Evolutionary conservation across 768 basidiomycete genomes (phyloP), one percentile per base, ranked within the genome.

Genomic region (Trametes maxima): DNA sequence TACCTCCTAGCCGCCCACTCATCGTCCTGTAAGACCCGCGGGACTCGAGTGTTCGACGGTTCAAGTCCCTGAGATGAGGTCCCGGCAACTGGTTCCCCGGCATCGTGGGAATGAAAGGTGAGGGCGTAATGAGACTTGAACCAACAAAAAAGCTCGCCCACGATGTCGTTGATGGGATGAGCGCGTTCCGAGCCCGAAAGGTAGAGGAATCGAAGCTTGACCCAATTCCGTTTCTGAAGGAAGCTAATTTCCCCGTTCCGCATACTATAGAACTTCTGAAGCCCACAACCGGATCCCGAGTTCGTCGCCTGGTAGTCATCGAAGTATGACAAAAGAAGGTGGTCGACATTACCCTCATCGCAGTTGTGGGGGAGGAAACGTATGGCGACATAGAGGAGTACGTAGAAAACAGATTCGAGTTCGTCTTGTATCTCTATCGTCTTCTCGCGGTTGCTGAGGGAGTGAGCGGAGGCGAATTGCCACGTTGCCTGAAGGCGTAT

Each of bases 301-400:
- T 17, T 1, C 13, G 33, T 50, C 2, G 0, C n/a, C 8, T 50
- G 11, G 28, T 14, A 44, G 42, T 44, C 40, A 16, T 54, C 53
- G 53, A 54, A 54, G 17, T 43, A 54, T 0, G 4, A 10, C 24
- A 19, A 24, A 0, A 54, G n/a, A 8, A 42, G 22, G 16, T 28
- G 28, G 12, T 14, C 40, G 42, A 54, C 42, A 24, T 33, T 11
- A 10, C 11, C 11, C 21, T 46, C 19, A 2, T 8, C 10, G 13
- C 53, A 54, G n/a, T 56, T 56, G 43, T 44, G 45, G 13, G 28
- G 33, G 17, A 56, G 54, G n/a, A 35, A 47, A 0, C 54, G 54
- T 1, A 56, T 36, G 19, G 54, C 44, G 13, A 12, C 3, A 4
- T 37, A 46, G n/a, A 56, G 44, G n/a, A 56, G 43, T 7, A 46